Base-by-base conservation (phyloP, 306 rosid genomes). In the Castanea mollissima region DNA sequence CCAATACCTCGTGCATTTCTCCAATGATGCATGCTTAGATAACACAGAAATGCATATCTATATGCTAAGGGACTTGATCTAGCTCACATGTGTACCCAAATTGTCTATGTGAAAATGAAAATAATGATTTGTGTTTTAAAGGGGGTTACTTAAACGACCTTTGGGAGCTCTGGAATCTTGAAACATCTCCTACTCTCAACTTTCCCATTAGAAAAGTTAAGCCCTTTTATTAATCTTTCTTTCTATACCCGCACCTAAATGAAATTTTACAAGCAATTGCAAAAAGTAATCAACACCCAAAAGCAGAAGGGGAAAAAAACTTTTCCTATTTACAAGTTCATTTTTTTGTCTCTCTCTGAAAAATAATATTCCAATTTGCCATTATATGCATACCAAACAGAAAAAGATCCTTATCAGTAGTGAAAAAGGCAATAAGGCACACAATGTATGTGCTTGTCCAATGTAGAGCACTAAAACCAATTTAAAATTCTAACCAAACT, bases 211-310 rank as follows among this genome's bases (percentile, higher is more conserved):
- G 68, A 74, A 67, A 7, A 58, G 63, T 68, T 49, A 14, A 21
- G 6, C 5, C 56, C 3, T 34, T 8, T 49, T 3, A 25, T 71
- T 64, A 25, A 29, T 21, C 25, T 8, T 59, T 20, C 57, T 67
- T 25, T 34, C 76, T 35, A 71, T 72, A 64, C 55, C 54, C 44
- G 69, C 32, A 71, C 71, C 85, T 80, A 80, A 63, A 69, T 29
- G 69, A 80, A 69, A 76, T 72, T 69, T 72, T 6, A 65, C 70
- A 80, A 46, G 69, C 74, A 62, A 71, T 14, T 57, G 74, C 74
- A 83, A 71, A 77, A 78, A 72, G 57, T 65, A 71, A 78, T 31
- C 49, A 65, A 62, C 73, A 81, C 19, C 16, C 20, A 13, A 49
- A 25, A 21, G 55, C 75, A 49, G 58, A 31, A 51, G 75, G 35